These are phyloP conservation scores for Dichotomopilus funicola DNA, from an alignment of 2,329 filamentous ascomycete species.

Conservation along the genomic window DNA sequence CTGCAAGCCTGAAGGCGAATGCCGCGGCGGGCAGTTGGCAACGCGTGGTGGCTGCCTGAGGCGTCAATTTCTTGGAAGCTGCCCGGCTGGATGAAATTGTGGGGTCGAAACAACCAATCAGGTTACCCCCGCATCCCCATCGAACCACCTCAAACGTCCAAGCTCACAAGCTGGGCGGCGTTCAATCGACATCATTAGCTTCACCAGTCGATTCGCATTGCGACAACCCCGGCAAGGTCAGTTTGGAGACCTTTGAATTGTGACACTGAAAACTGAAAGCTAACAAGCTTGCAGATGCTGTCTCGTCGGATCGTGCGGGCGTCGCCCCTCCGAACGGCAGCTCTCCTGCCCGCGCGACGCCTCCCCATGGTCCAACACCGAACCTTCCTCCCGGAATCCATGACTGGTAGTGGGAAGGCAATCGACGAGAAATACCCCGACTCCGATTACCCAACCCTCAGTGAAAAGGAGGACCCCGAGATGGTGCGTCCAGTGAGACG, in stretches of 20 bases:
- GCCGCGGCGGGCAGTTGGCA: slow-evolving; percentile 9
- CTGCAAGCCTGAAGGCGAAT: slow-evolving; percentile 21
- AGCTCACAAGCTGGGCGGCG: slow-evolving; percentile 11
- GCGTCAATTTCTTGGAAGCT: slow-evolving; percentile 6
- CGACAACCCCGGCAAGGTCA: slow-evolving; percentile 31
- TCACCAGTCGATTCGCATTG: slow-evolving; percentile 28
- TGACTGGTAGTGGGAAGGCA: slow-evolving; percentile 37
- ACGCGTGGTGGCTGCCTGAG: slow-evolving; percentile 17
- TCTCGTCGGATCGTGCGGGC: slow-evolving; percentile 52
- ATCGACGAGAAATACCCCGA: slow-evolving; percentile 49
- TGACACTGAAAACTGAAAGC: slow-evolving; percentile 1
- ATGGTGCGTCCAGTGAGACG: slow-evolving; percentile 43
- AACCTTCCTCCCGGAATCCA: slow-evolving; percentile 47
- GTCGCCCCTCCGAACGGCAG: slow-evolving; percentile 39
- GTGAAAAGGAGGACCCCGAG: slow-evolving; percentile 57
- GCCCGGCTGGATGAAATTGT: background rate
- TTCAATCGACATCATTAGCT: slow-evolving; percentile 23
- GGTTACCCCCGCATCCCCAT: background rate
- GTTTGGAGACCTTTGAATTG: background rate
- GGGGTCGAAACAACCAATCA: slow-evolving; percentile 13
- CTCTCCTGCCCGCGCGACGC: slow-evolving; percentile 39
- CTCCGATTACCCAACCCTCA: slow-evolving; percentile 40
- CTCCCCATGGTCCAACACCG: slow-evolving; percentile 51
- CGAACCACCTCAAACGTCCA: slow-evolving; percentile 7
- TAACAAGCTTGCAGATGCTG: slow-evolving; percentile 47